A percentile compares a stretch with the other conserved stretches of the same genome.
Evolutionary conservation across 2,329 filamentous ascomycete genomes (phyloP).

Genomic region (Onygenales sp.): DNA sequence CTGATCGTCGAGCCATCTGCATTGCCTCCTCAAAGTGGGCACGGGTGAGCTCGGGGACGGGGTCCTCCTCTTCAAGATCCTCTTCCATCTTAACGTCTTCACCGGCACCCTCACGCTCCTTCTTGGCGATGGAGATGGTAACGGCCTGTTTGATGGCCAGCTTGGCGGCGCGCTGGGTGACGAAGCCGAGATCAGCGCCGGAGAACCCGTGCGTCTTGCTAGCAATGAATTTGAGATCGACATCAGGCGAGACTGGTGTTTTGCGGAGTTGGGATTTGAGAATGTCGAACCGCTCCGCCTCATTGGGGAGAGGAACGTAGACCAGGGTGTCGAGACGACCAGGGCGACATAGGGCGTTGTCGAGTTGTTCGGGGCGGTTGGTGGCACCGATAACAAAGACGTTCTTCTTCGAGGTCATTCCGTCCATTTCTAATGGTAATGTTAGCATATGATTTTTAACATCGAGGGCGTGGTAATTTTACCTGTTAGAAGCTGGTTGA

Average conservation of each 20-base stretch:
- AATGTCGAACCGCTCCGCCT: slow-evolving; percentile 79
- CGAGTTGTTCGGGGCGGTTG: slow-evolving; percentile 96
- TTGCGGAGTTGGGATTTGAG: slow-evolving; percentile 95
- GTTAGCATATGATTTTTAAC: slow-evolving; percentile 32
- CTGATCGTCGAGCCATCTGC: slow-evolving; percentile 85
- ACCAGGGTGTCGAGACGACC: slow-evolving; percentile 98
- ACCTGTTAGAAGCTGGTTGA: slow-evolving; percentile 98
- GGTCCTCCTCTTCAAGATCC: slow-evolving; percentile 64
- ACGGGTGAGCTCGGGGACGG: slow-evolving; percentile 90
- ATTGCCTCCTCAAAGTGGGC: slow-evolving; percentile 98
- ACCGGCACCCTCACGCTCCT: slow-evolving; percentile 77
- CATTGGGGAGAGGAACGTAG: slow-evolving; percentile 93
- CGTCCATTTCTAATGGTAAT: slow-evolving; percentile 71
- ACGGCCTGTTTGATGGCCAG: slow-evolving; percentile 98
- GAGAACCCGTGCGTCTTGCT: slow-evolving; percentile 98
- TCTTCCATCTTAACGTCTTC: slow-evolving; percentile 72
- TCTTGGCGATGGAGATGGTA: slow-evolving; percentile 70
- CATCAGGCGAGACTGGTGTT: slow-evolving; percentile 80
- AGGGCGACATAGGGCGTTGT: slow-evolving; percentile 94
- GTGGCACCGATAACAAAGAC: slow-evolving; percentile 99
- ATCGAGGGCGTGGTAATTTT: slow-evolving; percentile 32
- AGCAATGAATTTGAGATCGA: slow-evolving; percentile 86
- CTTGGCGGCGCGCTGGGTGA: slow-evolving; percentile 98
- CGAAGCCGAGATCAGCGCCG: slow-evolving; percentile 97
- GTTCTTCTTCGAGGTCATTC: slow-evolving; percentile 99